These are phyloP conservation scores for Dryas drummondii DNA, from an alignment of 306 rosid species.

Conservation along the genomic window DNA sequence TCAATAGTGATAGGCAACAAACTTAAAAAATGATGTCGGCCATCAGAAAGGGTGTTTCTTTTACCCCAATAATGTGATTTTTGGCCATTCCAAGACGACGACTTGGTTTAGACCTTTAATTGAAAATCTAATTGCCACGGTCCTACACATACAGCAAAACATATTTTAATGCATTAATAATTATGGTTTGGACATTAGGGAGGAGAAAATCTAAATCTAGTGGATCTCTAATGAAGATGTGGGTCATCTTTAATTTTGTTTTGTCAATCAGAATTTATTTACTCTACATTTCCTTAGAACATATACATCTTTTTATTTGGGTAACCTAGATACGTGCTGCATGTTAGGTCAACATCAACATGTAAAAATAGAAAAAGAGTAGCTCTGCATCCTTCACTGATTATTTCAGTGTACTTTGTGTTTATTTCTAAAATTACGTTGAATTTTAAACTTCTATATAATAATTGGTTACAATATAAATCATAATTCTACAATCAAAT, in stretches of 20 bases:
- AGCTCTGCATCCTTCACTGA: too few relatives aligned
- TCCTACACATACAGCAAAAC: slow-evolving; percentile 29
- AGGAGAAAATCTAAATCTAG: slow-evolving; percentile 3
- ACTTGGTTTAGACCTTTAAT: slow-evolving; percentile 20
- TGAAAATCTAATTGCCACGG: slow-evolving; percentile 17
- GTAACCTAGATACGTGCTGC: not conserved
- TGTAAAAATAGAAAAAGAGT: not conserved
- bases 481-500: too few relatives aligned
- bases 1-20: slow-evolving; percentile 5
- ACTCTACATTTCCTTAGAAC: not conserved
- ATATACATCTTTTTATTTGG: not conserved
- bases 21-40: not conserved
- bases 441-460: too few relatives aligned
- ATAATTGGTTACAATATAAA: too few relatives aligned
- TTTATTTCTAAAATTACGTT: too few relatives aligned
- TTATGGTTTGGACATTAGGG: slow-evolving; percentile 9
- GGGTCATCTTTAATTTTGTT: not conserved
- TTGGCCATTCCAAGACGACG: slow-evolving; percentile 14
- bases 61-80: slow-evolving; percentile 10
- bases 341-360: slow-evolving; percentile 7
- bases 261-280: not conserved
- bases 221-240: slow-evolving; percentile 5
- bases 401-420: too few relatives aligned
- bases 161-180: slow-evolving; percentile 13
- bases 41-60: slow-evolving; percentile 6